These are phyloP conservation scores for Macadamia tetraphylla DNA, from an alignment of 164 flowering plant genomes.

Conservation along the genomic window DNA sequence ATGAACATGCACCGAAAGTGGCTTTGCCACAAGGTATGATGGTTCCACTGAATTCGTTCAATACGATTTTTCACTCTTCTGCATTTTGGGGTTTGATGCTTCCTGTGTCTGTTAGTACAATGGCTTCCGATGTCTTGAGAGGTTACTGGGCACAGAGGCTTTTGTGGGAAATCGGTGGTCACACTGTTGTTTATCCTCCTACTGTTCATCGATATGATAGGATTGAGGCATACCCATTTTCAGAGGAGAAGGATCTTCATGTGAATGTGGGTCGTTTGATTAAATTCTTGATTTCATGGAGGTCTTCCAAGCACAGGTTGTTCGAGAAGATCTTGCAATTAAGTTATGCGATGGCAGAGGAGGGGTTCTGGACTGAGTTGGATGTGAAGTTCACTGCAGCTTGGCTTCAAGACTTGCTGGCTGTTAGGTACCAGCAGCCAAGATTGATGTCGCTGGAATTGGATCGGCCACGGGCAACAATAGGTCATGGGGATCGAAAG, in stretches of 20 bases:
- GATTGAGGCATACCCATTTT: slow-evolving; percentile 76
- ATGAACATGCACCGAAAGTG: slow-evolving; percentile 82
- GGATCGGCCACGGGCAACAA: slow-evolving; percentile 65
- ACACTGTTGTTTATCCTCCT: slow-evolving; percentile 88
- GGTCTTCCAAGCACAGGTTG: slow-evolving; percentile 67
- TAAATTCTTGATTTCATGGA: slow-evolving; percentile 79
- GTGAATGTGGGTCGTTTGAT: slow-evolving; percentile 85
- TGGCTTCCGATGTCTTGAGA: slow-evolving; percentile 96
- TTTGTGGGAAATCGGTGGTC: slow-evolving; percentile 94
- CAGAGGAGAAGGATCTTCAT: slow-evolving; percentile 98
- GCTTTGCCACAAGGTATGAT: slow-evolving; percentile 92
- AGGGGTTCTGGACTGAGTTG: slow-evolving; percentile 87
- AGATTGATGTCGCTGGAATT: slow-evolving; percentile 81
- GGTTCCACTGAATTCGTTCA: slow-evolving; percentile 92
- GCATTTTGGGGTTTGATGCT: slow-evolving; percentile 99
- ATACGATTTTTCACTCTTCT: slow-evolving; percentile 78
- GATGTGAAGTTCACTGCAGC: slow-evolving; percentile 92
- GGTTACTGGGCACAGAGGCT: slow-evolving; percentile 98
- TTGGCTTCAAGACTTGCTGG: slow-evolving; percentile 95
- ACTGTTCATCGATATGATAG: slow-evolving; percentile 74
- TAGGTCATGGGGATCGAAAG: slow-evolving; percentile 90
- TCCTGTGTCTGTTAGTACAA: slow-evolving; percentile 89
- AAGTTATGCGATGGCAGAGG: slow-evolving; percentile 88
- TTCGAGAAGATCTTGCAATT: slow-evolving; percentile 83
- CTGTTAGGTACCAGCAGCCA: slow-evolving; percentile 95